phyloP scores from a whole-genome alignment of 2,329 filamentous ascomycete genomes.

The Claviceps purpurea region DNA sequence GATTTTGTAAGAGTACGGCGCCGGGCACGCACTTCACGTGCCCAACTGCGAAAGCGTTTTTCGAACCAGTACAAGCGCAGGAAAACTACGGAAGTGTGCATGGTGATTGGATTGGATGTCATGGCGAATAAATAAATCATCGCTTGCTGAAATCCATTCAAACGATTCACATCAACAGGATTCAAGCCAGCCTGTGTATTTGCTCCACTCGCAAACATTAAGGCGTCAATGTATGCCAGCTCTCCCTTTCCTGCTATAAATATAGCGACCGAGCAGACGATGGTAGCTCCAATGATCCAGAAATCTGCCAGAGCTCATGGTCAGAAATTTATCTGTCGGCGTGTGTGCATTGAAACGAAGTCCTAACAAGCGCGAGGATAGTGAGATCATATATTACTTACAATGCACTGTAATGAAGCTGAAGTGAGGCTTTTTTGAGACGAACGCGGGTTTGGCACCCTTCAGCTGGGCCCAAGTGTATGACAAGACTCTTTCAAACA shows the following conservation, averaged over 20 bases:
- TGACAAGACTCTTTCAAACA: constrained; percentile 21
- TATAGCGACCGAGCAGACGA: constrained; percentile 66
- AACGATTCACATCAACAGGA: constrained; percentile 53
- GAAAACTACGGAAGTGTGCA: constrained; percentile 79
- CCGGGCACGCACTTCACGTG: constrained; percentile 53
- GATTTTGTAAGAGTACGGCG: constrained; percentile 53
- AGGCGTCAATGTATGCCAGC: constrained; percentile 69
- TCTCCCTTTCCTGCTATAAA: constrained; percentile 45
- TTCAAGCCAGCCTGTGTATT: constrained; percentile 92
- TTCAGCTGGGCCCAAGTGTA: constrained; percentile 29
- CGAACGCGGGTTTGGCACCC: constrained; percentile 40
- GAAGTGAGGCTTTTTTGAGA: constrained; percentile 52
- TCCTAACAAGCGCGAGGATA: neutral
- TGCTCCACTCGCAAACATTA: constrained; percentile 76
- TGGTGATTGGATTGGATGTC: constrained; percentile 69
- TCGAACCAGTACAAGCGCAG: constrained; percentile 96
- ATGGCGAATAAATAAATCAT: constrained; percentile 59
- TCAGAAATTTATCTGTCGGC: neutral
- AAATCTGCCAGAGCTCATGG: constrained; percentile 39
- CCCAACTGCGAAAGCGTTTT: constrained; percentile 80
- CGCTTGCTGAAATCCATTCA: constrained; percentile 62
- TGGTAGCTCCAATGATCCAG: constrained; percentile 62
- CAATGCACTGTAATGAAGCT: constrained; percentile 76
- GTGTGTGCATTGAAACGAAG: neutral
- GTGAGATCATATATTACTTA: constrained; percentile 25